phyloP scores from a whole-genome alignment of 2,329 filamentous ascomycete species.

The Beauveria pseudobassiana region DNA sequence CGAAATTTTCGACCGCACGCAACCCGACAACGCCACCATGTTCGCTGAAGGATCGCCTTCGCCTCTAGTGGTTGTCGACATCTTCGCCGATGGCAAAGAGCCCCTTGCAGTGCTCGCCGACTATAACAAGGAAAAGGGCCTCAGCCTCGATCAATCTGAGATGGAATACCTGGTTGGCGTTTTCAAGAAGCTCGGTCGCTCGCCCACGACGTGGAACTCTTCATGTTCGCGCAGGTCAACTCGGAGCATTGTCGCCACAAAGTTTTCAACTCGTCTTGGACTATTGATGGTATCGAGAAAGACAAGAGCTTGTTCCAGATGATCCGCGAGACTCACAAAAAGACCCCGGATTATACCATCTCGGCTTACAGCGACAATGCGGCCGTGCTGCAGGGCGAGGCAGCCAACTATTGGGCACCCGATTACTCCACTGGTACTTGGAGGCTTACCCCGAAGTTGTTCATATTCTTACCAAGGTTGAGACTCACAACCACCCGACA shows the following conservation, averaged over 20 bases:
- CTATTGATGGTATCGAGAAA: slow-evolving; percentile 79
- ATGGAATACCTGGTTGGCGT: slow-evolving; percentile 86
- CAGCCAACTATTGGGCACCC: slow-evolving; percentile 66
- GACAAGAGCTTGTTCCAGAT: slow-evolving; percentile 81
- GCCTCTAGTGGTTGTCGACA: slow-evolving; percentile 67
- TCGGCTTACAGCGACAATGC: slow-evolving; percentile 98
- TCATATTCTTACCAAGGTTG: slow-evolving; percentile 87
- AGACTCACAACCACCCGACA: slow-evolving; percentile 96
- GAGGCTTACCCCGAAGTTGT: slow-evolving; percentile 76
- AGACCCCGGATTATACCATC: slow-evolving; percentile 72
- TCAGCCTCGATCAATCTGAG: slow-evolving; percentile 81
- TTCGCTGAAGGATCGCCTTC: slow-evolving; percentile 61
- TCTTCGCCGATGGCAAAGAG: slow-evolving; percentile 56
- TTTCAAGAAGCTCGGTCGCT: slow-evolving; percentile 31
- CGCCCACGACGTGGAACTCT: slow-evolving; percentile 11
- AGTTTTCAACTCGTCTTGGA: slow-evolving; percentile 96
- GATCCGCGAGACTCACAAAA: slow-evolving; percentile 92
- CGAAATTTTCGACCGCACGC: slow-evolving; percentile 61
- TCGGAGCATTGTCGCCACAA: slow-evolving; percentile 85
- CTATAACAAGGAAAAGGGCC: slow-evolving; percentile 76
- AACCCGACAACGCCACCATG: slow-evolving; percentile 66
- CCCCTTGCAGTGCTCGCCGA: slow-evolving; percentile 68
- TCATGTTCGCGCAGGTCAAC: slow-evolving; percentile 59
- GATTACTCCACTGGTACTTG: slow-evolving; percentile 81
- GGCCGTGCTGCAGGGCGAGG: slow-evolving; percentile 57